phyloP scores from a whole-genome alignment of 768 basidiomycete species.

The Hygrocybe punicea region DNA sequence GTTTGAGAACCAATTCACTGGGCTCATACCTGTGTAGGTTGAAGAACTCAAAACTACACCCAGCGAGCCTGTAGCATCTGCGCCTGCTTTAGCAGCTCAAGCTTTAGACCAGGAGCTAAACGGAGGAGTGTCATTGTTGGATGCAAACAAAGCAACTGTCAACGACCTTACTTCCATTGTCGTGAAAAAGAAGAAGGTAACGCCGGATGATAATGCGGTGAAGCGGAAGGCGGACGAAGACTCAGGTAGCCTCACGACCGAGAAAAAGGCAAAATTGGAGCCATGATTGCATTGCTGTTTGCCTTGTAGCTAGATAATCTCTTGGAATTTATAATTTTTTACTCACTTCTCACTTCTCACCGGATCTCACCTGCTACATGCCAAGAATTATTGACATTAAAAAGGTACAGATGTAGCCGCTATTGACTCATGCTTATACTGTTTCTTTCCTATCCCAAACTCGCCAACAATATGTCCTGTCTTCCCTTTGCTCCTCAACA shows the following conservation, averaged over 20 bases:
- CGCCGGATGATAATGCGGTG: constrained; percentile 33
- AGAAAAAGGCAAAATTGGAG: constrained; percentile 67
- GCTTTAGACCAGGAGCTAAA: constrained; percentile 73
- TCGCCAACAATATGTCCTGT: constrained; percentile 84
- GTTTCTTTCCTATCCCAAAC: constrained; percentile 74
- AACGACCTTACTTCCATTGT: constrained; percentile 85
- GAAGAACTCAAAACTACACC: constrained; percentile 88
- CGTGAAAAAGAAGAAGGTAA: constrained; percentile 81
- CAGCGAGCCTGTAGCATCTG: constrained; percentile 53
- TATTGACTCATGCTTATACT: constrained; percentile 64
- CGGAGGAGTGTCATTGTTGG: constrained; percentile 32
- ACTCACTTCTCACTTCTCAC: not conserved
- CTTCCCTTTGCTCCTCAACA: constrained; percentile 70
- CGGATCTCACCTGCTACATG: too few species aligned
- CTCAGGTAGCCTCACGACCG: constrained; percentile 43
- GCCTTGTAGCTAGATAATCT: not conserved
- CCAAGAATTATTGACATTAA: too few species aligned
- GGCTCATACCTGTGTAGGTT: constrained; percentile 48
- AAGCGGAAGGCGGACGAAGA: constrained; percentile 76
- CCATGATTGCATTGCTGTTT: constrained; percentile 17
- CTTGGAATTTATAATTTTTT: not conserved
- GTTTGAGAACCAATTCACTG: not conserved
- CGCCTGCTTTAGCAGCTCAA: constrained; percentile 67
- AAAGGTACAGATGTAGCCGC: constrained; percentile 47
- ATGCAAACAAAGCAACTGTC: constrained; percentile 45